Evolutionary conservation across 2,329 filamentous ascomycete species (phyloP), one percentile per base, ranked within the genome.

Genomic region (Cordyceps farinosa): DNA sequence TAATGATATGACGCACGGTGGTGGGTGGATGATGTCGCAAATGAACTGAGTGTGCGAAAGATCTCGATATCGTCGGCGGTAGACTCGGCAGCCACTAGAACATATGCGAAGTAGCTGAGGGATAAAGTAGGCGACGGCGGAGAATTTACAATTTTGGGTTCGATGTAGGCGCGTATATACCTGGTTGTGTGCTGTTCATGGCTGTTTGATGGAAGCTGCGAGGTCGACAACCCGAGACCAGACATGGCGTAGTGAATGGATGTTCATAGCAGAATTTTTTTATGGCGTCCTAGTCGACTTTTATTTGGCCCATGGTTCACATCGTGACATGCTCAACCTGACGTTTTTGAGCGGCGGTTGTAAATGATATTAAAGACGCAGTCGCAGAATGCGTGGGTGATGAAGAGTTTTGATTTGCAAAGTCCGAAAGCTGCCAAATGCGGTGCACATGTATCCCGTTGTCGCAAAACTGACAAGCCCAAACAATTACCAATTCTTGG

Each of bases 401-500:
- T 71, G 73, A 74, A 74, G 71, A 72, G 70, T 73, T 64, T 74
- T 76, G 70, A 75, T 73, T 77, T 76, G 75, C 69, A 73, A 71
- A 71, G 72, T 75, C 72, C 73, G 74, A 72, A 74, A 73, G 74
- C 70, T 76, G 75, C 70, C 72, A 76, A 71, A 75, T 68, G 70
- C 70, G 71, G 72, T 70, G 73, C 73, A 72, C 74, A 70, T 69
- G 72, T 71, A 71, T 74, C 68, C 70, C 69, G 73, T 76, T 69
- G 73, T 70, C 70, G 72, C 71, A 74, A 73, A 71, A 70, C 70
- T 70, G 74, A 73, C 73, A 70, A 73, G 71, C 70, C 75, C 70
- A 69, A 71, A 74, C 68, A 72, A 71, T 64, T 70, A 67, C 70
- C 70, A 72, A 69, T 72, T 74, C 69, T 68, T 72, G 68, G 71